Base-by-base conservation (phyloP, 2,329 filamentous ascomycete genomes). In the Aspergillus texensis region DNA sequence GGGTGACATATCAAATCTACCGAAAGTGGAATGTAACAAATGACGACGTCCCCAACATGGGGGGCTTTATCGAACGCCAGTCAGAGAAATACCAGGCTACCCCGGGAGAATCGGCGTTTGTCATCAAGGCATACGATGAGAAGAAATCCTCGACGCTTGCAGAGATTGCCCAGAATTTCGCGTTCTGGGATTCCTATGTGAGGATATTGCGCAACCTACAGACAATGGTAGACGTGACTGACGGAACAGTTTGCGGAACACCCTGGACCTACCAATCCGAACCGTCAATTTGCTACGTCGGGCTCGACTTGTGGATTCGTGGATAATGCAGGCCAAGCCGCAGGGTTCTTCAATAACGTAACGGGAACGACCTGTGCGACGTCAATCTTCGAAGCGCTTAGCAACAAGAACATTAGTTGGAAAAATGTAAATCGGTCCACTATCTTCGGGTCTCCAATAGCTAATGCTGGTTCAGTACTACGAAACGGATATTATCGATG, bases 221-320 rank as follows among this genome's bases (percentile, higher is more conserved):
- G 19, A 26, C 4, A 12, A n/a, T 34, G 45, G n/a, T 19, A 3
- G 24, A 16, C n/a, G 4, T 61, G 21, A 12, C 62, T 70, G 39
- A 67, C 53, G 14, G 28, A 36, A 46, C 56, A 74, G 70, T 72
- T 74, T 65, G 73, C 75, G 24, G 75, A 79, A 57, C 75, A 78
- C 54, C 77, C 78, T 2, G 78, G 78, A 9, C 77, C 78, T 14
- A 80, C 77, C 11, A 78, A 80, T 64, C 72, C 76, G 16, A 80
- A 80, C 61, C 74, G 77, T 30, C 77, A 79, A 61, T 79, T 77
- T 56, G 75, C 77, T 10, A 80, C 77, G 1, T 76, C 75, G 2
- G 77, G 76, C 12, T 77, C 76, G 0, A 70, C 69, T 14, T 77
- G 75, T 39, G 76, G 76, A 24, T 71, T 74, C 55, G 70, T 74